A percentile compares a stretch with the other conserved stretches of the same genome.
Evolutionary conservation across 179 eudicot genomes (phyloP).

Genomic region (Beta corolliflora): DNA sequence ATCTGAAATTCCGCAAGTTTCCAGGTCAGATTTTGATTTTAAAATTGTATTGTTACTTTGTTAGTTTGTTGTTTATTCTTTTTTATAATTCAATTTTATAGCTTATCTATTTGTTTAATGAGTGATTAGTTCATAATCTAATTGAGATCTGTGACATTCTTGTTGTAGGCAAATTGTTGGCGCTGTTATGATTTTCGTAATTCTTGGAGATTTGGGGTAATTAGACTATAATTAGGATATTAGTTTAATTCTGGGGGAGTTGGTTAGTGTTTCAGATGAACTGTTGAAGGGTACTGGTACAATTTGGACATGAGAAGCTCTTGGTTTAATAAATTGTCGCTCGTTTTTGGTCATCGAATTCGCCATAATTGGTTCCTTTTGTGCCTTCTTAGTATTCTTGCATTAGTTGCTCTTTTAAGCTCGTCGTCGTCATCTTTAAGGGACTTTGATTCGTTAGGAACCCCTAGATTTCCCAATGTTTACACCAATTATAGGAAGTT

Average conservation of each 20-base stretch:
- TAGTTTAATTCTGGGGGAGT: not conserved
- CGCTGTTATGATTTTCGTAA: constrained; percentile 14
- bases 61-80: not conserved
- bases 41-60: not conserved
- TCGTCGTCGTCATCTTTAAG: constrained; percentile 58
- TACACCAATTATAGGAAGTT: constrained; percentile 66
- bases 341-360: constrained; percentile 54
- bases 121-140: not conserved
- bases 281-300: constrained; percentile 31
- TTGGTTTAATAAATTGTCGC: constrained; percentile 53
- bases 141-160: not conserved
- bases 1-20: constrained; percentile 2
- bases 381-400: constrained; percentile 58
- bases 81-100: not conserved
- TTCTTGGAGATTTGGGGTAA: constrained; percentile 31
- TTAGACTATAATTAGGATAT: not conserved
- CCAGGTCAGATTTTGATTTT: constrained; percentile 13
- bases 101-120: not conserved
- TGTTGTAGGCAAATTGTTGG: constrained; percentile 12
- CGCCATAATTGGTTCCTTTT: constrained; percentile 70
- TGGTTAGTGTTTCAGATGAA: constrained; percentile 9
- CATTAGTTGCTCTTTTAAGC: constrained; percentile 53
- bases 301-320: constrained; percentile 86
- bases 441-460: constrained; percentile 44
- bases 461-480: constrained; percentile 39